A percentile compares a stretch with the other conserved stretches of the same genome.
Evolutionary conservation across 2,329 filamentous ascomycete genomes (phyloP).

Genomic region (Scedosporium boydii): DNA sequence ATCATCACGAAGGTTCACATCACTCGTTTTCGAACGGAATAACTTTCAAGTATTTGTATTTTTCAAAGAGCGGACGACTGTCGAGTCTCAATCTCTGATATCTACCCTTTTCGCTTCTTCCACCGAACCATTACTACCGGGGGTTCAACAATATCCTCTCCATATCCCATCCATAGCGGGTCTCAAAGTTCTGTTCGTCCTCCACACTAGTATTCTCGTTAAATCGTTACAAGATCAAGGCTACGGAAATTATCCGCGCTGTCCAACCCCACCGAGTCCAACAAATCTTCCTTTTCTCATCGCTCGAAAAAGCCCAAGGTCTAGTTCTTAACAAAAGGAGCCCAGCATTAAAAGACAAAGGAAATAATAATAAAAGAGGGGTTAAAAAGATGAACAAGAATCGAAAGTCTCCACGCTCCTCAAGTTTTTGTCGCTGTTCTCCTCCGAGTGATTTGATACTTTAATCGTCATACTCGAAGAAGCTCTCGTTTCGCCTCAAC

Average conservation of each 20-base stretch:
- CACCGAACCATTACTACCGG: neutral
- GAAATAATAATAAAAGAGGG: neutral
- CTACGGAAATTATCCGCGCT: neutral
- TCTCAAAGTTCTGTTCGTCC: neutral
- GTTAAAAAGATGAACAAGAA: neutral
- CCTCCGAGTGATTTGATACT: neutral
- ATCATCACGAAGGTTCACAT: too few species aligned
- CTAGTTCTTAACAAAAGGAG: neutral
- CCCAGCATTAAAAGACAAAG: neutral
- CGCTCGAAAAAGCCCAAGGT: neutral
- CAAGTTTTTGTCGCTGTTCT: neutral
- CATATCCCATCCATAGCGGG: neutral
- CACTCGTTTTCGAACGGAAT: too few species aligned
- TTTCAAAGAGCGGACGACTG: neutral
- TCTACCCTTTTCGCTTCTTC: neutral
- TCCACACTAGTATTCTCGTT: neutral
- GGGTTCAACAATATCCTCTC: neutral
- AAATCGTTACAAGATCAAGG: neutral
- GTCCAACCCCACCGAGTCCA: neutral
- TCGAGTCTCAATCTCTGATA: neutral
- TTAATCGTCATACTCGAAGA: slow-evolving; percentile 32
- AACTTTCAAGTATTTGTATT: neutral
- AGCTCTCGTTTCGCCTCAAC: slow-evolving; percentile 32
- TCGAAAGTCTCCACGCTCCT: neutral
- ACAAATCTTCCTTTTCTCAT: neutral